Conservation (phyloP, 371 early-diverging fungal genomes). For the Mucor piriformis region DNA sequence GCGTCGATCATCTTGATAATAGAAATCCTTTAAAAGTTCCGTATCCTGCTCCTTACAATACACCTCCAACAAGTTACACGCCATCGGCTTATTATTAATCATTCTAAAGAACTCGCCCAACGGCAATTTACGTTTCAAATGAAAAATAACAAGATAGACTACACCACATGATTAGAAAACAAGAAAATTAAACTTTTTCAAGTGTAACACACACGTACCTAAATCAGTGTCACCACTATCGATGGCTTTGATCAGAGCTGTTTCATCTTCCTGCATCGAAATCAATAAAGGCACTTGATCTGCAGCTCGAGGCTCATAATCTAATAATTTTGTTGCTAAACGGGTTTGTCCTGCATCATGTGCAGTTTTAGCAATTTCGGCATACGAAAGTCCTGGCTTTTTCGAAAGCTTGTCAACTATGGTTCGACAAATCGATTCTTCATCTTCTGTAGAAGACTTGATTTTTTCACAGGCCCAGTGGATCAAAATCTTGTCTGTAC, state of each 20-base stretch:
- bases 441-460: conserved; percentile 82
- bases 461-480: conserved; percentile 98
- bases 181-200: not conserved
- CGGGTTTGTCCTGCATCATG: conserved; percentile 84
- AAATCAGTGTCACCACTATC: conserved; percentile 95
- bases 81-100: conserved; percentile 80
- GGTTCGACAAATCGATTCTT: conserved; percentile 78
- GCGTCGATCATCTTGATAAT: conserved; percentile 91
- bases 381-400: conserved; percentile 79
- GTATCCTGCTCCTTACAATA: conserved; percentile 80
- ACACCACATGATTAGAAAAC: not conserved
- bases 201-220: conserved; percentile 47
- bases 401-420: conserved; percentile 80
- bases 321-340: conserved; percentile 87
- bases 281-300: conserved; percentile 94
- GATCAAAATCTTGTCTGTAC: conserved; percentile 81
- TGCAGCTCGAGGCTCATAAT: conserved; percentile 92
- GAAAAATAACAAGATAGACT: conserved; percentile 90
- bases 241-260: conserved; percentile 88
- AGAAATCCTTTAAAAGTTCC: conserved; percentile 86
- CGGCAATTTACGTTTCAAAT: conserved; percentile 82
- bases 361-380: conserved; percentile 93
- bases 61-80: conserved; percentile 80
- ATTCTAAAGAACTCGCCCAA: conserved; percentile 89
- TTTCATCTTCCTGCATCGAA: conserved; percentile 89